Evolutionary conservation across 2,329 filamentous ascomycete genomes (phyloP), one percentile per base, ranked within the genome.

Genomic region (Diaporthe sp.): DNA sequence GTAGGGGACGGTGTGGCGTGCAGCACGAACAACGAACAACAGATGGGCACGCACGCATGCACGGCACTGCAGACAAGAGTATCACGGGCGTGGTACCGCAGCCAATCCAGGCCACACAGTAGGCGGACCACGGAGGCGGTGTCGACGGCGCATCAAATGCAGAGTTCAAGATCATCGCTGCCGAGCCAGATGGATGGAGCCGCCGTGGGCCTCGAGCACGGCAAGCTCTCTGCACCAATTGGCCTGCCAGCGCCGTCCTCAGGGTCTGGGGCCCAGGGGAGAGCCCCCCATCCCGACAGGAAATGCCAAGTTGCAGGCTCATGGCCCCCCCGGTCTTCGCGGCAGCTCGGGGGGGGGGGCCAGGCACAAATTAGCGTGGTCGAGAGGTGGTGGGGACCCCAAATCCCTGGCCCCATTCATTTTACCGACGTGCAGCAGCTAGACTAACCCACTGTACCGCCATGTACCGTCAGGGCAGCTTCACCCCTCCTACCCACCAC

Each of bases 331-430:
- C 22, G 61, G 70, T 51, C 63, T 59, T 25, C 50, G 63, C 27
- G 27, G 51, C 42, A 44, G 71, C 32, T 39, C 55, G 30, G 42
- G 68, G 44, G 25, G 35, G 68, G 17, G 27, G 51, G 53, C 42
- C 59, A 51, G 44, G 70, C 70, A 63, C 55, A 56, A 71, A 50
- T 63, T 71, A 61, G 69, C 69, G 56, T 71, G 35, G 58, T 51
- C 44, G 30, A 63, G 37, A 55, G 56, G 63, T 70, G 55, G 71
- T 73, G 71, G 71, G 65, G 71, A 51, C 71, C 61, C 61, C 53
- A 58, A 73, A 73, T 70, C 71, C 71, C 65, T 73, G 71, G 65
- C 71, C 71, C 71, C 71, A 70, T 66, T 73, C 55, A 73, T 73
- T 69, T 73, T 73, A 73, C 71, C 65, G 53, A 73, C 22, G 65